phyloP scores from a whole-genome alignment of 2,329 filamentous ascomycete genomes.

The Aaosphaeria pasadenensis region DNA sequence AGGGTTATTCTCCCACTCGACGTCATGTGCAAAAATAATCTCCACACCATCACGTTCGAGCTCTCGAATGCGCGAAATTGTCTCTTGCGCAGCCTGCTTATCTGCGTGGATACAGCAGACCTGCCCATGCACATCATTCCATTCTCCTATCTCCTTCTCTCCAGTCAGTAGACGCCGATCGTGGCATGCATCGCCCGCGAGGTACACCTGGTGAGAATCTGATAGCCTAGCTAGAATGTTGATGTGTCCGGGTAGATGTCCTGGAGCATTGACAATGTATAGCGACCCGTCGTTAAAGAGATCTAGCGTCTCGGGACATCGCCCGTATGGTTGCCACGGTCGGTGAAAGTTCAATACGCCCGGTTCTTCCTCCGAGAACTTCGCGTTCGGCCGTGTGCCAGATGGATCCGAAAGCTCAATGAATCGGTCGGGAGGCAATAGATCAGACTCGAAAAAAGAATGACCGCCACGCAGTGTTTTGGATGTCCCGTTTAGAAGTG shows the following conservation, averaged over 20 bases:
- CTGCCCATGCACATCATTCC: slow-evolving; percentile 45
- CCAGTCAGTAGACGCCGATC: slow-evolving; percentile 51
- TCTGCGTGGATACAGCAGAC: slow-evolving; percentile 53
- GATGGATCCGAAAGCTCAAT: slow-evolving; percentile 37
- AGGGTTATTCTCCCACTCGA: slow-evolving; percentile 45
- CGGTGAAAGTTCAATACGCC: slow-evolving; percentile 10
- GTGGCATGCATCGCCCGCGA: slow-evolving; percentile 56
- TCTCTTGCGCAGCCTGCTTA: slow-evolving; percentile 43
- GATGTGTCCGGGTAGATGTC: slow-evolving; percentile 53
- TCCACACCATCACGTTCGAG: slow-evolving; percentile 46
- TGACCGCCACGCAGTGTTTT: slow-evolving; percentile 23
- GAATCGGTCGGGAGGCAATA: slow-evolving; percentile 41
- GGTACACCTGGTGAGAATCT: slow-evolving; percentile 42
- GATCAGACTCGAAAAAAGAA: slow-evolving; percentile 44
- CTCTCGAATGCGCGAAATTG: slow-evolving; percentile 42
- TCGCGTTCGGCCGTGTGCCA: neutral
- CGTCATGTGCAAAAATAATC: slow-evolving; percentile 53
- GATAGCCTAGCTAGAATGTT: slow-evolving; percentile 48
- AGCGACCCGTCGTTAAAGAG: slow-evolving; percentile 49
- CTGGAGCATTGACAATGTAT: slow-evolving; percentile 50
- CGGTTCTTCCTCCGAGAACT: neutral
- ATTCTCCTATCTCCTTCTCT: slow-evolving; percentile 53
- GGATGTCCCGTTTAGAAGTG: slow-evolving; percentile 20
- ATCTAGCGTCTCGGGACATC: slow-evolving; percentile 47
- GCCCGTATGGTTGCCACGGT: slow-evolving; percentile 44